Evolutionary conservation across 495 filamentous ascomycete species (phyloP), one percentile per base, ranked within the genome.

Genomic region (Filosporella fistucella): DNA sequence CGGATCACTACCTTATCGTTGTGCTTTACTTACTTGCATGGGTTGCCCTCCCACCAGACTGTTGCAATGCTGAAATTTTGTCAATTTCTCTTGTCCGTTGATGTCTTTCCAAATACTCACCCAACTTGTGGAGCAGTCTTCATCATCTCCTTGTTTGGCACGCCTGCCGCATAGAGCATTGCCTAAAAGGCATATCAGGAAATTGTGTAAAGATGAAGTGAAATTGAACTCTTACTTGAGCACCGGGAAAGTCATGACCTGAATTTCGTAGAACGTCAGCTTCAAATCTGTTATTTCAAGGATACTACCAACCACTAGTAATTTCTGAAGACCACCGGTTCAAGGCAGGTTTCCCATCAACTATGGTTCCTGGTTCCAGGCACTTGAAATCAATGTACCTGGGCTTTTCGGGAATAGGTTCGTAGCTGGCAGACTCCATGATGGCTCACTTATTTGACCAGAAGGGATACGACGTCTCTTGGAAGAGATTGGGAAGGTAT

Each of bases 41-140:
- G 89, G 62, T 98, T 98, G 22, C 93, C 93, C 65, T 98, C 93
- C 90, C 91, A 98, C 56, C 91, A 96, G 2, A 96, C 89, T 5
- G 87, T 88, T 6, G 91, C 85, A 49, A 82, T 72, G 21, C 33
- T 46, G 26, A 12, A 26, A 16, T 20, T 12, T 28, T 13, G 14
- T 42, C 39, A 35, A 14, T n/a, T n/a, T 35, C 32, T 35, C 12
- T 35, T 14, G 4, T 3, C 4, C 4, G 32, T 5, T 14, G 12
- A 14, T 35, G 4, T 13, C 12, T 14, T 4, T 14, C 32, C 4
- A n/a, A 30, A 30, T 8, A 43, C 54, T 47, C 13, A 57, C 56
- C 93, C 93, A 11, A 98, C 88, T 48, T 98, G 93, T 6, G 91
- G 89, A 42, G 82, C 84, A 44, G 78, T 93, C 63, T 89, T 87